These are phyloP conservation scores for Mallotus nudiflorus DNA, from an alignment of 345 rosid genomes.

Conservation along the genomic window DNA sequence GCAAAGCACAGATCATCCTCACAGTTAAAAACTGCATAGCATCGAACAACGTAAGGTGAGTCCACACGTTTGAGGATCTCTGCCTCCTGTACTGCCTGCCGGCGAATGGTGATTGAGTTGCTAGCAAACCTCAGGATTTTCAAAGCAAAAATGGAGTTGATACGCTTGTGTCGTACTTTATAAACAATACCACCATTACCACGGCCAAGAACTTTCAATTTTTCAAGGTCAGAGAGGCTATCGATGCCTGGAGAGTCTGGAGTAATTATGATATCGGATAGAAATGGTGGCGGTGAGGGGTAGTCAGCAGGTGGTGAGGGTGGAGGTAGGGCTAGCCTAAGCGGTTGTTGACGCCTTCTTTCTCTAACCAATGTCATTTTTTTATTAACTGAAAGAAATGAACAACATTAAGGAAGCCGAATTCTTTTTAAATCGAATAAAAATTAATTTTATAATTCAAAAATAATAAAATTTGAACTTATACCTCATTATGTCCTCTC, in stretches of 20 bases:
- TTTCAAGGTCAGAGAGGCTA: slow-evolving; percentile 46
- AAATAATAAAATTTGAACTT: no score
- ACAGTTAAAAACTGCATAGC: slow-evolving; percentile 40
- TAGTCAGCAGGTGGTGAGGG: slow-evolving; percentile 11
- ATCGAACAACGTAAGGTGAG: slow-evolving; percentile 52
- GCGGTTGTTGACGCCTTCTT: slow-evolving; percentile 57
- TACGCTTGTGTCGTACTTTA: slow-evolving; percentile 47
- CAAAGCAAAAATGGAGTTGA: slow-evolving; percentile 41
- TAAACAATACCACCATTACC: slow-evolving; percentile 65
- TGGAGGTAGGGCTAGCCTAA: slow-evolving; percentile 48
- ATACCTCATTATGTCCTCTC: no score
- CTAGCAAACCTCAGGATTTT: slow-evolving; percentile 48
- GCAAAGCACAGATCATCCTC: slow-evolving; percentile 49
- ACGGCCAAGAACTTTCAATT: slow-evolving; percentile 51
- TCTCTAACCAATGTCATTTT: slow-evolving; percentile 64
- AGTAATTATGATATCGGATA: slow-evolving; percentile 7
- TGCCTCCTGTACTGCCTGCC: slow-evolving; percentile 40
- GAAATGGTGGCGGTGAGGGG: neutral
- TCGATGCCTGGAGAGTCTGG: slow-evolving; percentile 42
- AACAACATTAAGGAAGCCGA: no score
- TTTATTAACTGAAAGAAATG: no score
- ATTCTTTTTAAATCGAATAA: neutral
- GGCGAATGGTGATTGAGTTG: slow-evolving; percentile 13
- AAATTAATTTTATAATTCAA: neutral
- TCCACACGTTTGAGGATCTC: slow-evolving; percentile 55